phyloP scores from a whole-genome alignment of 163 green algal genomes.

The Scenedesmus sp. region DNA sequence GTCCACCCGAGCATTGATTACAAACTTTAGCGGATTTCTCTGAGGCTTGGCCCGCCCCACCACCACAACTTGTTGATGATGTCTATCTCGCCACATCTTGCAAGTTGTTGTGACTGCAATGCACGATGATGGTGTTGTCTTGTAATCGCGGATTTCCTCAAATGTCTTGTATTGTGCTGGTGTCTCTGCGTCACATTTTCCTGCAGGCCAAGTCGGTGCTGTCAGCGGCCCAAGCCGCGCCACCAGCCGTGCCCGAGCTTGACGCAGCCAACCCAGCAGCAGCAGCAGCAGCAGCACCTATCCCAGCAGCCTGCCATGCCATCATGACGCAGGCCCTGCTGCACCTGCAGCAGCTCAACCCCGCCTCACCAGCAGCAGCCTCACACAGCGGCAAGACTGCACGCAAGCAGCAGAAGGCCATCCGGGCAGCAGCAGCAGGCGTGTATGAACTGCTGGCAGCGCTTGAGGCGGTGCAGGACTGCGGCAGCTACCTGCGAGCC shows the following conservation, averaged over 20 bases:
- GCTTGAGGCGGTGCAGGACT: slow-evolving; percentile 36
- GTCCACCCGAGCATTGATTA: slow-evolving; percentile 51
- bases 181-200: neutral
- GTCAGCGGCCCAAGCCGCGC: neutral
- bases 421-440: slow-evolving; percentile 45
- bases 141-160: no score
- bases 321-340: slow-evolving; percentile 69
- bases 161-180: no score
- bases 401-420: slow-evolving; percentile 33
- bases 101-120: no score
- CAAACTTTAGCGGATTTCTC: slow-evolving; percentile 74
- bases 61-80: neutral
- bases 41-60: slow-evolving; percentile 58
- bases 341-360: slow-evolving; percentile 65
- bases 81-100: no score
- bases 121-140: no score
- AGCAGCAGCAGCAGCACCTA: neutral
- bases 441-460: slow-evolving; percentile 60
- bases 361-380: slow-evolving; percentile 15
- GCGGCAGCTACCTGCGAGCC: slow-evolving; percentile 58
- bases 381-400: neutral
- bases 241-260: no score
- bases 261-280: neutral
- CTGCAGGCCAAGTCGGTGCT: slow-evolving; percentile 38
- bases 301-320: slow-evolving; percentile 58